phyloP scores from a whole-genome alignment of 1,139 yeast genomes.

The Sugiyamaella pinicola region DNA sequence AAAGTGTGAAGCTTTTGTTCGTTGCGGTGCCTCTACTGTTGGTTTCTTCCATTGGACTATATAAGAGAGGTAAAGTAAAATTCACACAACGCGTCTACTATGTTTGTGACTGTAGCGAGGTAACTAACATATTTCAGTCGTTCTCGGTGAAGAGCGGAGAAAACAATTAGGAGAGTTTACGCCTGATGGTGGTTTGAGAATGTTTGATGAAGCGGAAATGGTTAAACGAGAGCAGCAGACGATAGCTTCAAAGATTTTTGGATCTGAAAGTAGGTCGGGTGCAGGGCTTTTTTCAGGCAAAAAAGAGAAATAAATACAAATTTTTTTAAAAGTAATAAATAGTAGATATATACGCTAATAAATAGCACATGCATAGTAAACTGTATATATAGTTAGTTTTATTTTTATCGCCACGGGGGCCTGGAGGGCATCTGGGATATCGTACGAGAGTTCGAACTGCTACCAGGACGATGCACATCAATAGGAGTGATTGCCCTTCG shows the following conservation, averaged over 20 bases:
- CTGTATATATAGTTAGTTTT: background rate
- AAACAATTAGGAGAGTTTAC: slow-evolving; percentile 53
- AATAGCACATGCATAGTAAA: background rate
- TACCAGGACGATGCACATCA: slow-evolving; percentile 11
- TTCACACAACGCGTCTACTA: too few species aligned
- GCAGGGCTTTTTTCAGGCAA: slow-evolving; percentile 18
- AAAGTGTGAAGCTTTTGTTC: slow-evolving; percentile 45
- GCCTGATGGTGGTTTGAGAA: slow-evolving; percentile 51
- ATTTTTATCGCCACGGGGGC: slow-evolving; percentile 14
- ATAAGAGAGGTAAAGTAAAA: slow-evolving; percentile 41
- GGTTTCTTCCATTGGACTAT: slow-evolving; percentile 45
- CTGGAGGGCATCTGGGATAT: slow-evolving; percentile 16
- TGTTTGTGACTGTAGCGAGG: background rate
- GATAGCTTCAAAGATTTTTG: slow-evolving; percentile 48
- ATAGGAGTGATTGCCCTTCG: slow-evolving; percentile 6
- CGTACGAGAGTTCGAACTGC: slow-evolving; percentile 8
- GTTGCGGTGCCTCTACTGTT: slow-evolving; percentile 47
- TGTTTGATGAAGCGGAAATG: slow-evolving; percentile 50
- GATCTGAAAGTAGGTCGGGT: slow-evolving; percentile 38
- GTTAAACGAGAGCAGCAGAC: slow-evolving; percentile 43
- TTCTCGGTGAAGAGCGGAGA: slow-evolving; percentile 50
- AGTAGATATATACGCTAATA: background rate
- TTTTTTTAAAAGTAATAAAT: background rate
- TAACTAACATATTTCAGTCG: slow-evolving; percentile 30
- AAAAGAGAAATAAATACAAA: too few species aligned